These are phyloP conservation scores for Elaeagnus macrophylla DNA, from an alignment of 306 rosid species.

Conservation along the genomic window DNA sequence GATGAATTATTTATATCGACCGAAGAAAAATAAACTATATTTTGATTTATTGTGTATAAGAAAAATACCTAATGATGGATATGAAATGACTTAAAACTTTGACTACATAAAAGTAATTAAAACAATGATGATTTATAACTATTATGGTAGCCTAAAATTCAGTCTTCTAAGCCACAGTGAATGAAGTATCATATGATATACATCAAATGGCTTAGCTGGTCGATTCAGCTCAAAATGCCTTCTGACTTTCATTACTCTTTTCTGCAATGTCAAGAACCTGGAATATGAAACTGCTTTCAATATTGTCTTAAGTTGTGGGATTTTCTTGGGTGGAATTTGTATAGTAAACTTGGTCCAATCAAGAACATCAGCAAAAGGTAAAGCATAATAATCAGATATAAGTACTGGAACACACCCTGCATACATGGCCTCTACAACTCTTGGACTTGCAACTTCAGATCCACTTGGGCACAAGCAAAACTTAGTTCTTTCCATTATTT, in stretches of 20 bases:
- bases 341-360: slow-evolving; percentile 32
- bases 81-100: too few species aligned
- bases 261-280: slow-evolving; percentile 20
- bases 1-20: too few species aligned
- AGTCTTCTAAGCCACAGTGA: slow-evolving; percentile 39
- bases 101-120: too few species aligned
- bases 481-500: slow-evolving; percentile 24
- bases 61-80: too few species aligned
- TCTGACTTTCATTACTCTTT: slow-evolving; percentile 25
- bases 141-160: slow-evolving; percentile 16
- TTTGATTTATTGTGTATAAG: too few species aligned
- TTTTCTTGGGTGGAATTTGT: slow-evolving; percentile 21
- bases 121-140: too few species aligned
- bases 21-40: too few species aligned
- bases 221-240: slow-evolving; percentile 33
- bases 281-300: slow-evolving; percentile 16
- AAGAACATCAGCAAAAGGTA: slow-evolving; percentile 32
- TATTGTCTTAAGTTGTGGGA: slow-evolving; percentile 28
- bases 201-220: slow-evolving; percentile 36
- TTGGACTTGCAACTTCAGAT: slow-evolving; percentile 36
- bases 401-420: slow-evolving; percentile 35
- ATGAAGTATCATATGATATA: slow-evolving; percentile 32
- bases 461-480: slow-evolving; percentile 42
- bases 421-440: slow-evolving; percentile 34
- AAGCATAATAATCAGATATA: slow-evolving; percentile 18